Conservation (phyloP, 2,329 filamentous ascomycete species). For the Chrysoporthe austroafricana region DNA sequence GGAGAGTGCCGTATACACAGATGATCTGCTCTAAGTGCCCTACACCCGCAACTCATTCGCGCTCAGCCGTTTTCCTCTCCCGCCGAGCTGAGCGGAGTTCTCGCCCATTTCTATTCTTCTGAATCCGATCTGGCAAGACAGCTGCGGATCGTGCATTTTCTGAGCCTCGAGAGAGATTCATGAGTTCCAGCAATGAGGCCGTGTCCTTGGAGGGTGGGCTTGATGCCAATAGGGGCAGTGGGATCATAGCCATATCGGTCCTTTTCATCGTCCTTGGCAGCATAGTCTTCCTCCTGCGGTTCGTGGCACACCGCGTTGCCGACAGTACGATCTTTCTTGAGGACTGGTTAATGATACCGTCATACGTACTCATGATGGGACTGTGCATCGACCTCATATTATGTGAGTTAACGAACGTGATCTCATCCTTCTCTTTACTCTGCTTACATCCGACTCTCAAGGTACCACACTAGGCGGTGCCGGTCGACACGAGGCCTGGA, state of each 20-base stretch:
- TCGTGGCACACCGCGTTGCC: constrained; percentile 8
- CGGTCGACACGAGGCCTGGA: constrained; percentile 9
- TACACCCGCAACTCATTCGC: neutral
- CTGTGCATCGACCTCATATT: constrained; percentile 9
- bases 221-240: constrained; percentile 5
- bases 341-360: constrained; percentile 19
- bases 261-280: neutral
- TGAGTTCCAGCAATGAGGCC: neutral
- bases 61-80: neutral
- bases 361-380: constrained; percentile 16
- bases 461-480: constrained; percentile 1
- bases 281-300: neutral
- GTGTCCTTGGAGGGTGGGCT: constrained; percentile 1
- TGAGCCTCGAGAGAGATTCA: neutral
- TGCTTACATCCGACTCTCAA: neutral
- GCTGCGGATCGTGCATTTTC: neutral
- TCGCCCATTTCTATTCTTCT: neutral
- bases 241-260: neutral
- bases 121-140: neutral
- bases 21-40: neutral
- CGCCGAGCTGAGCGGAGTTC: neutral
- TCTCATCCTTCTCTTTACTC: neutral
- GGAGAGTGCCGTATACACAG: neutral
- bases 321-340: constrained; percentile 1
- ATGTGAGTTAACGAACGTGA: neutral